These are phyloP conservation scores for Fusarium heterosporum DNA, from an alignment of 2,329 filamentous ascomycete genomes.

Conservation along the genomic window DNA sequence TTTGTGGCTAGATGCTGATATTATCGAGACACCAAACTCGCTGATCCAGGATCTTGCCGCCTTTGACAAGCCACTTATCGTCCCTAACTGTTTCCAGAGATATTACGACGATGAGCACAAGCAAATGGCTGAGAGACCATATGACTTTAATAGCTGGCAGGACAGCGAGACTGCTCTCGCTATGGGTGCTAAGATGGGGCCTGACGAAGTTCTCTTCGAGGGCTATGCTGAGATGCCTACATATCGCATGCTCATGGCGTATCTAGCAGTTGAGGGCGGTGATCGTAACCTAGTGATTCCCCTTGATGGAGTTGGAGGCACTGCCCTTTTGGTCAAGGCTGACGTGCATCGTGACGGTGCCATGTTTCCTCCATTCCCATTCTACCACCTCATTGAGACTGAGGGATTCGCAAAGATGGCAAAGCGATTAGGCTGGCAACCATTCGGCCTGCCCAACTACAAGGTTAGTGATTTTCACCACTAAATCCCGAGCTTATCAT, in stretches of 20 bases:
- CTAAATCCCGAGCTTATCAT: neutral
- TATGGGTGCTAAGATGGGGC: conserved; percentile 82
- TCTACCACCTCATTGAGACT: conserved; percentile 97
- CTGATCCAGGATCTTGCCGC: conserved; percentile 92
- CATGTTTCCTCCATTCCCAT: conserved; percentile 97
- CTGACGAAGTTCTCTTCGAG: conserved; percentile 92
- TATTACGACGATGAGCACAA: conserved; percentile 78
- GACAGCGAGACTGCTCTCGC: conserved; percentile 84
- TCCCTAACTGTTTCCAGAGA: conserved; percentile 94
- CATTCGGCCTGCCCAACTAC: conserved; percentile 94
- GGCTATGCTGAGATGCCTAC: conserved; percentile 95
- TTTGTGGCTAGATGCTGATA: conserved; percentile 93
- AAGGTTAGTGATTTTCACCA: conserved; percentile 71
- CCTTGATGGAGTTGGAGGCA: conserved; percentile 94
- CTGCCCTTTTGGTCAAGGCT: conserved; percentile 91
- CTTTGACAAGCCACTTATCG: conserved; percentile 91
- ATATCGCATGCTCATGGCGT: conserved; percentile 91
- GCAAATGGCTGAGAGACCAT: conserved; percentile 80
- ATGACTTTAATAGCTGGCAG: conserved; percentile 98
- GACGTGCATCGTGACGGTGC: conserved; percentile 97
- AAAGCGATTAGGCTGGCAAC: conserved; percentile 83
- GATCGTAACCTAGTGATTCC: conserved; percentile 73
- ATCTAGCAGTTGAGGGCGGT: conserved; percentile 71
- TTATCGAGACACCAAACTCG: conserved; percentile 85
- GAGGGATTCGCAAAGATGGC: conserved; percentile 99